These are phyloP conservation scores for Noccaea caerulescens DNA, from an alignment of 345 rosid genomes.

Conservation along the genomic window DNA sequence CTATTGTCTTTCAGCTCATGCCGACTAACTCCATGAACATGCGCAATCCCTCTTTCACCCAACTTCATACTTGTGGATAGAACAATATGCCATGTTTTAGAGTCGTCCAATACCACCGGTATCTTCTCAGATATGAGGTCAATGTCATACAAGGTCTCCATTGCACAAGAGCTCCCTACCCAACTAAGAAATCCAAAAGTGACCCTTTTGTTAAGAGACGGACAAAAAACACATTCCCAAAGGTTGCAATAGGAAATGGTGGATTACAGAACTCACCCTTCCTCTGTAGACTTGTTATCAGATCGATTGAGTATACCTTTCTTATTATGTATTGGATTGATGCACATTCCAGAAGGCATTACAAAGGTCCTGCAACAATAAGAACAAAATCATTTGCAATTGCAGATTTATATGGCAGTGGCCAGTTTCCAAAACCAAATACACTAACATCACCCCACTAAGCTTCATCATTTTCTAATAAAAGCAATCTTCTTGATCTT, in stretches of 20 bases:
- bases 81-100: constrained; percentile 75
- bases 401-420: neutral
- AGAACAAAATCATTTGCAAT: neutral
- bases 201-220: neutral
- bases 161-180: constrained; percentile 70
- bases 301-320: constrained; percentile 73
- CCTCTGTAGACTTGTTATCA: constrained; percentile 58
- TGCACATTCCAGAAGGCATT: constrained; percentile 95
- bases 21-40: constrained; percentile 72
- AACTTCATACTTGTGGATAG: constrained; percentile 86
- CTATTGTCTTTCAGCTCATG: constrained; percentile 57
- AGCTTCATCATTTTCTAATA: constrained; percentile 11
- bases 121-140: constrained; percentile 88
- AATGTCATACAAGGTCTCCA: constrained; percentile 81
- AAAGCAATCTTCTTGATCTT: neutral
- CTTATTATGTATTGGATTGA: constrained; percentile 88
- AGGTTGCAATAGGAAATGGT: neutral
- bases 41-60: constrained; percentile 83
- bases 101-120: constrained; percentile 87
- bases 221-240: neutral
- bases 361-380: constrained; percentile 83
- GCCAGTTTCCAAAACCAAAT: neutral
- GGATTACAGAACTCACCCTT: constrained; percentile 54
- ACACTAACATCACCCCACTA: neutral
- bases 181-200: constrained; percentile 56